Evolutionary conservation across 176 grass and related monocot genomes (phyloP), one percentile per base, ranked within the genome.

Genomic region (Musa beccarii): DNA sequence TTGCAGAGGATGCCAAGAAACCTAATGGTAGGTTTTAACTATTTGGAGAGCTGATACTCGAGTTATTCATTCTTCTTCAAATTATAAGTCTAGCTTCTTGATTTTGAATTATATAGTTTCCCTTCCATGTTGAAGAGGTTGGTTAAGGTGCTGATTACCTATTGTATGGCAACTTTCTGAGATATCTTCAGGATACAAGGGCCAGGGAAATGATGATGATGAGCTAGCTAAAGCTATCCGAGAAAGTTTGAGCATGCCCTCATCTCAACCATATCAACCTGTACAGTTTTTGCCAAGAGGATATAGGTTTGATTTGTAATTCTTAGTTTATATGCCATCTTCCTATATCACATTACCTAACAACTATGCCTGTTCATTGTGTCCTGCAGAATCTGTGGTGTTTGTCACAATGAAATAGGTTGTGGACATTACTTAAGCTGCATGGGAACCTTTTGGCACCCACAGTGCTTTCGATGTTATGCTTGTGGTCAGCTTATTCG

Each of bases 401-500:
- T 82, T 76, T 99, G 95, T 79, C 87, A 86, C 66, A 79, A 78
- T 80, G 95, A 99, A 84, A 91, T 99, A 85, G 86, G 90, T 64
- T 92, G 89, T 62, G 95, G 86, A 26, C 95, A 94, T 82, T 99
- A 99, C 78, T 85, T 99, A 70, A 92, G 95, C 74, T 99, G 90
- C 80, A 92, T 99, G 95, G 95, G 84, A 56, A 94, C 86, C 62
- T 89, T 91, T 62, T 99, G 95, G 95, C 95, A 99, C 56, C 89
- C 88, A 57, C 95, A 89, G 15, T 99, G 95, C 78, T 99, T 99
- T 52, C 62, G 76, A 12, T 99, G 95, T 61, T 78, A 2, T 71
- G 84, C 83, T 16, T 99, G 95, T 78, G 8, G 54, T 16, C 82
- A 91, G 24, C 53, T 85, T 79, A 99, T 99, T 79, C 80, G 80